These are phyloP conservation scores for Glycine tomentella DNA, from an alignment of 306 rosid species.

Conservation along the genomic window DNA sequence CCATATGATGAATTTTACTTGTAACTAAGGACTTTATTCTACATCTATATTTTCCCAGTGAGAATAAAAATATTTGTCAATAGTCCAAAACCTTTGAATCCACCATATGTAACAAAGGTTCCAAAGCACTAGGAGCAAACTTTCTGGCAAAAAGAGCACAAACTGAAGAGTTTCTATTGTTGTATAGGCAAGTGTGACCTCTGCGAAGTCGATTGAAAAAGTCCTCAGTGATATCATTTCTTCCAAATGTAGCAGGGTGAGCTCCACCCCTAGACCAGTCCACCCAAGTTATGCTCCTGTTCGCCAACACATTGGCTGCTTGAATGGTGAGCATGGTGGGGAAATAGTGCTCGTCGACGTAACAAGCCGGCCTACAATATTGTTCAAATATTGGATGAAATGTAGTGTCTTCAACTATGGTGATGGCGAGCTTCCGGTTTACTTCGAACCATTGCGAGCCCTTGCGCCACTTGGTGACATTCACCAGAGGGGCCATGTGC, in stretches of 20 bases:
- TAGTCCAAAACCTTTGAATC: slow-evolving; percentile 67
- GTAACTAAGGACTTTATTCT: slow-evolving; percentile 31
- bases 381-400: slow-evolving; percentile 67
- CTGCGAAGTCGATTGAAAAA: slow-evolving; percentile 56
- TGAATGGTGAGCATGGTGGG: slow-evolving; percentile 88
- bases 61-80: slow-evolving; percentile 40
- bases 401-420: slow-evolving; percentile 66
- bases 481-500: slow-evolving; percentile 80
- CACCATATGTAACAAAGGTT: slow-evolving; percentile 70
- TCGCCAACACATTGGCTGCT: slow-evolving; percentile 66
- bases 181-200: slow-evolving; percentile 66
- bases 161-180: slow-evolving; percentile 55
- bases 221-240: slow-evolving; percentile 60
- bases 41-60: slow-evolving; percentile 28
- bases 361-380: slow-evolving; percentile 85
- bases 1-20: slow-evolving; percentile 24
- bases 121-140: slow-evolving; percentile 89
- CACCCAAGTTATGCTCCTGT: slow-evolving; percentile 94
- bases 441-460: slow-evolving; percentile 98
- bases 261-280: slow-evolving; percentile 99
- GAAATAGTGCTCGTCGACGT: slow-evolving; percentile 95
- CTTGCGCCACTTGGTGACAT: slow-evolving; percentile 86
- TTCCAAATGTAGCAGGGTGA: slow-evolving; percentile 92
- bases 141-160: slow-evolving; percentile 90
- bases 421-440: slow-evolving; percentile 76